phyloP scores from a whole-genome alignment of 495 filamentous ascomycete species.

The Hypoxylon crocopeplum region DNA sequence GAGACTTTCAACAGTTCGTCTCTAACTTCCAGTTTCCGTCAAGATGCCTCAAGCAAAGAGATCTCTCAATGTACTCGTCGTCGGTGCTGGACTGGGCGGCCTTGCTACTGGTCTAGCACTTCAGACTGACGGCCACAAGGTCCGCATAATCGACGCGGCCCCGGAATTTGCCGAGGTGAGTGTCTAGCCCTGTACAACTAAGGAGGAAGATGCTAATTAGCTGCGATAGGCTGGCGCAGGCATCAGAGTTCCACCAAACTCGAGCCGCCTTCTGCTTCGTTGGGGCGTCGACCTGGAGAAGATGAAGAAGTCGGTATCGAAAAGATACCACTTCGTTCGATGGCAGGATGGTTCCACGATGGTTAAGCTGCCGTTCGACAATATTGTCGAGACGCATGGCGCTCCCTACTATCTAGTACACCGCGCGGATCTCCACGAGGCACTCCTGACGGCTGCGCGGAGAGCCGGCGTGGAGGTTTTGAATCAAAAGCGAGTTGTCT shows the following conservation, averaged over 20 bases:
- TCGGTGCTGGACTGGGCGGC: constrained; percentile 64
- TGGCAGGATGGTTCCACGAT: constrained; percentile 46
- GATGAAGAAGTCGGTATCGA: constrained; percentile 44
- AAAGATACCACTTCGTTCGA: constrained; percentile 38
- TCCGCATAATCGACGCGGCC: constrained; percentile 31
- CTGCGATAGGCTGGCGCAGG: constrained; percentile 49
- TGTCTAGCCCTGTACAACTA: not conserved
- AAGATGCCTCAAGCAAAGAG: constrained; percentile 7
- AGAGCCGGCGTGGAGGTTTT: constrained; percentile 42
- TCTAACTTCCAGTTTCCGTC: too few species aligned
- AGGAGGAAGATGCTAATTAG: not conserved
- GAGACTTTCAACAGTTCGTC: too few species aligned
- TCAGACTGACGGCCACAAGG: constrained; percentile 29
- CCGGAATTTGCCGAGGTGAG: constrained; percentile 39
- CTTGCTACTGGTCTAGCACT: constrained; percentile 57
- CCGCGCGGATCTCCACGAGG: constrained; percentile 52
- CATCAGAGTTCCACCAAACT: constrained; percentile 54
- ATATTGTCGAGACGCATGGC: constrained; percentile 43
- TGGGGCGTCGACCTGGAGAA: constrained; percentile 55
- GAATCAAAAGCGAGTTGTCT: constrained; percentile 37
- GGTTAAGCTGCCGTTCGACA: constrained; percentile 40
- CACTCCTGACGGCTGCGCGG: constrained; percentile 40
- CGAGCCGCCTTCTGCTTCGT: constrained; percentile 49
- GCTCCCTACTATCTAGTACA: constrained; percentile 52
- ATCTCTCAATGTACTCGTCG: constrained; percentile 55